Evolutionary conservation across 1,139 yeast genomes (phyloP).

Genomic region (Nakaseomyces glabratus): DNA sequence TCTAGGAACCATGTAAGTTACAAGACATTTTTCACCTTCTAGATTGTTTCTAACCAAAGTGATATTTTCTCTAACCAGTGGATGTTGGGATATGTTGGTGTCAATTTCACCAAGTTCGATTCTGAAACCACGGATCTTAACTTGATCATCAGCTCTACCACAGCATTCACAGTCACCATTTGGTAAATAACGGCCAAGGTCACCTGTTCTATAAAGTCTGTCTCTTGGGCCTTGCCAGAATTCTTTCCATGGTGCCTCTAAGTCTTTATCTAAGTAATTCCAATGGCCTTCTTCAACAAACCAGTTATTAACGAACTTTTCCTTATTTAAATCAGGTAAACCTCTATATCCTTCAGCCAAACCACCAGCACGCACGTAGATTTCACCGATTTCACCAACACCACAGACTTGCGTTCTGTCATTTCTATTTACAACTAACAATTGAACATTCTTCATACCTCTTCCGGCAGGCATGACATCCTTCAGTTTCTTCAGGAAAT

Average conservation of each 20-base stretch:
- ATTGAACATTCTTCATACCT: conserved; percentile 93
- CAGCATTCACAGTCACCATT: conserved; percentile 97
- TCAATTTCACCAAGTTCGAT: conserved; percentile 97
- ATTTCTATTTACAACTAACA: conserved; percentile 84
- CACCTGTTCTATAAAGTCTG: conserved; percentile 93
- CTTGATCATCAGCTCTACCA: conserved; percentile 99
- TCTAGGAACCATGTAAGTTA: conserved; percentile 88
- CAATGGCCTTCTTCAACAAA: conserved; percentile 56
- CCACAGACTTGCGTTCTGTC: conserved; percentile 89
- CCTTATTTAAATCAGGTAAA: conserved; percentile 76
- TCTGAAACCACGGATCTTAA: conserved; percentile 95
- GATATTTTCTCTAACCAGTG: conserved; percentile 80
- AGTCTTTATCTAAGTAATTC: conserved; percentile 43
- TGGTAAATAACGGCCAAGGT: conserved; percentile 90
- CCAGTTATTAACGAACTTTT: conserved; percentile 89
- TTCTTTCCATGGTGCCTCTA: conserved; percentile 59
- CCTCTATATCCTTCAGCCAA: conserved; percentile 93
- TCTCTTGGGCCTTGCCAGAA: conserved; percentile 93
- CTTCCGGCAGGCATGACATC: conserved; percentile 98
- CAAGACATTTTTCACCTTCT: conserved; percentile 83
- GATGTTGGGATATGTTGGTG: conserved; percentile 90
- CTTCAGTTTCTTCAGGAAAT: conserved; percentile 73
- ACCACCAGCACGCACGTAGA: conserved; percentile 97
- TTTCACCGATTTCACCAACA: conserved; percentile 97
- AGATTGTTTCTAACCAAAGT: conserved; percentile 90